Conservation (phyloP, 345 rosid genomes). For the Arabis alpina region DNA sequence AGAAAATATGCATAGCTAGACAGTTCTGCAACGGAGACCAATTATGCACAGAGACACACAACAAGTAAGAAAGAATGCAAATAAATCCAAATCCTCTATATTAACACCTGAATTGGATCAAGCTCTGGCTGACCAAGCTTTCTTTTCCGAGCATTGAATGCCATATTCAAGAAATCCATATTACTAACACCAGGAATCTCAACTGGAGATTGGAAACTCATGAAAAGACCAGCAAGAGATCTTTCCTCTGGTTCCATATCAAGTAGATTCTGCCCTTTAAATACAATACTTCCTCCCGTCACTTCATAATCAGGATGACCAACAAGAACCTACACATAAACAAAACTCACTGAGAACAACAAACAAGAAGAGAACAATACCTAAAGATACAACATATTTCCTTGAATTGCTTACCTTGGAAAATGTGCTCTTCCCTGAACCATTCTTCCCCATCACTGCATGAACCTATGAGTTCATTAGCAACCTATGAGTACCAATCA, state of each 20-base stretch:
- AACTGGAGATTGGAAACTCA: conserved; percentile 92
- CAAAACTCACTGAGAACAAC: conserved; percentile 11
- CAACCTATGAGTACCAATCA: conserved; percentile 17
- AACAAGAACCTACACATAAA: conserved; percentile 71
- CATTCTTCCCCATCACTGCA: conserved; percentile 97
- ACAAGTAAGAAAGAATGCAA: conserved; percentile 3
- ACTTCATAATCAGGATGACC: conserved; percentile 98
- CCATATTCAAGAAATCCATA: conserved; percentile 91
- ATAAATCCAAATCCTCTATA: too few relatives aligned
- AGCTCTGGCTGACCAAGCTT: conserved; percentile 83
- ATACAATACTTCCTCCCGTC: conserved; percentile 79
- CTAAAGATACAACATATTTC: conserved; percentile 1
- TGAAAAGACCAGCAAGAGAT: conserved; percentile 93
- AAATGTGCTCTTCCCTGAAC: conserved; percentile 97
- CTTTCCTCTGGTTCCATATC: conserved; percentile 97
- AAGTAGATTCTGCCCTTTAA: conserved; percentile 79
- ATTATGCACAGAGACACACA: conserved; percentile 2
- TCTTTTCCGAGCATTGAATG: conserved; percentile 84
- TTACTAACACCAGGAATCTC: conserved; percentile 97
- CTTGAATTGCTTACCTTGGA: conserved; percentile 61
- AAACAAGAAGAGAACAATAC: conserved; percentile 18
- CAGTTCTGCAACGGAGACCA: not conserved
- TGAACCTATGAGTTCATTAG: conserved; percentile 58
- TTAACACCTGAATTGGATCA: conserved; percentile 89
- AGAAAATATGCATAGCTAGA: conserved; percentile 8